Evolutionary conservation across 371 early-diverging fungal species (phyloP).

Genomic region (Conidiobolus incongruus): DNA sequence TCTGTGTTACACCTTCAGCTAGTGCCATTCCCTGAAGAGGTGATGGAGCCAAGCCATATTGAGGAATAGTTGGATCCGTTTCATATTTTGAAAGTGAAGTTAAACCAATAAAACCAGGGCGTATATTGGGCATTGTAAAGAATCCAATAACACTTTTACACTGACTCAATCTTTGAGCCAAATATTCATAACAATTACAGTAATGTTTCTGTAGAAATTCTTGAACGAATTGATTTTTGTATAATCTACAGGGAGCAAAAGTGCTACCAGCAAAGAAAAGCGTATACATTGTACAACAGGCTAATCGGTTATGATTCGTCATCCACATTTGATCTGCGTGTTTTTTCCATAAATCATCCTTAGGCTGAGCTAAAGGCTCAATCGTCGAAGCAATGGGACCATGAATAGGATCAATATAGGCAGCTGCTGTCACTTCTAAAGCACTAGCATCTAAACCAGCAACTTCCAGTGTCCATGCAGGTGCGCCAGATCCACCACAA

Average conservation of each 20-base stretch:
- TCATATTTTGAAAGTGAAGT: slow-evolving; percentile 18
- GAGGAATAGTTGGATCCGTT: slow-evolving; percentile 17
- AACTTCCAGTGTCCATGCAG: slow-evolving; percentile 53
- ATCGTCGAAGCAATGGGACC: slow-evolving; percentile 27
- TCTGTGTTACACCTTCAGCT: slow-evolving; percentile 24
- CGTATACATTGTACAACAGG: slow-evolving; percentile 60
- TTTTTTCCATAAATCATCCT: no score
- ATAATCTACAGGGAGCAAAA: slow-evolving; percentile 26
- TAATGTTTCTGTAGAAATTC: slow-evolving; percentile 49
- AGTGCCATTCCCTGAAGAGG: slow-evolving; percentile 33
- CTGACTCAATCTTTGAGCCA: slow-evolving; percentile 21
- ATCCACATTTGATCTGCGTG: slow-evolving; percentile 30
- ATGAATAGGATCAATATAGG: slow-evolving; percentile 36
- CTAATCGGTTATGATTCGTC: slow-evolving; percentile 62
- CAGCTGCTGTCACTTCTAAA: slow-evolving; percentile 45
- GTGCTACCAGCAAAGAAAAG: slow-evolving; percentile 53
- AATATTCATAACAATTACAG: slow-evolving; percentile 18
- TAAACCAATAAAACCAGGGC: slow-evolving; percentile 27
- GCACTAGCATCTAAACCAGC: slow-evolving; percentile 39
- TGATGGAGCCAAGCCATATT: slow-evolving; percentile 34
- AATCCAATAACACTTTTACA: slow-evolving; percentile 39
- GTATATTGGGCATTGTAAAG: slow-evolving; percentile 51
- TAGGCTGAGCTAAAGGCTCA: slow-evolving; percentile 17
- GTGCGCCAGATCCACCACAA: slow-evolving; percentile 68
- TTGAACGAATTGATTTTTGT: slow-evolving; percentile 24